Evolutionary conservation across 2,329 filamentous ascomycete genomes (phyloP).

Genomic region (Elsinoe perseae): DNA sequence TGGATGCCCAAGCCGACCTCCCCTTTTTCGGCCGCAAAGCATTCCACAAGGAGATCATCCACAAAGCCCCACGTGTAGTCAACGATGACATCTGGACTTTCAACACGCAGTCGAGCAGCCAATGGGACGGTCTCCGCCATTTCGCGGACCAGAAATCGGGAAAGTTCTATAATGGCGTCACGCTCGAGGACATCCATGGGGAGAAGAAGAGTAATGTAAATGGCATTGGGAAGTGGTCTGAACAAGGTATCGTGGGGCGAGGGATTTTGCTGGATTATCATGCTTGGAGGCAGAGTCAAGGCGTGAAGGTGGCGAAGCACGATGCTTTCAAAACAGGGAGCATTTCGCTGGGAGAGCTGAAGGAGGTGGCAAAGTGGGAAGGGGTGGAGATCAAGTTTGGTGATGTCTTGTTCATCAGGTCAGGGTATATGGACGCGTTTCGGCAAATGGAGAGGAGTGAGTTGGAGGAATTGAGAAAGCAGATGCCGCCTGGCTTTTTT

Average conservation of each 20-base stretch:
- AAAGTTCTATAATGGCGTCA: constrained; percentile 32
- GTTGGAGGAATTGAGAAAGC: constrained; percentile 33
- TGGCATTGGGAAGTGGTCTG: constrained; percentile 43
- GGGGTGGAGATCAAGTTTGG: constrained; percentile 49
- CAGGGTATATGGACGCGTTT: constrained; percentile 38
- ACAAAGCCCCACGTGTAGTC: constrained; percentile 45
- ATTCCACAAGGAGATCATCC: constrained; percentile 48
- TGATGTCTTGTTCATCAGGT: constrained; percentile 46
- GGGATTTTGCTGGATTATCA: constrained; percentile 50
- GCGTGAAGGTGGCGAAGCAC: constrained; percentile 22
- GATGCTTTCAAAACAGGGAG: constrained; percentile 29
- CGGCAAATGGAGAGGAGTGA: constrained; percentile 32
- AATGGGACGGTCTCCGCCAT: constrained; percentile 52
- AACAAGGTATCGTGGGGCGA: constrained; percentile 49
- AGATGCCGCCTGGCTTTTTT: constrained; percentile 37
- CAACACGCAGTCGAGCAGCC: constrained; percentile 51
- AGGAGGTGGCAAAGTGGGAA: constrained; percentile 39
- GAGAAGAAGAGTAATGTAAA: constrained; percentile 33
- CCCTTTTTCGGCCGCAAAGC: constrained; percentile 50
- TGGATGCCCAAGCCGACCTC: constrained; percentile 46
- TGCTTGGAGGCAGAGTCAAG: constrained; percentile 38
- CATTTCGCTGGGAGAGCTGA: constrained; percentile 35
- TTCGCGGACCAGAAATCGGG: constrained; percentile 43
- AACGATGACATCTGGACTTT: constrained; percentile 56
- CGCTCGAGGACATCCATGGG: constrained; percentile 36